These are phyloP conservation scores for Tolypocladium tropicale DNA, from an alignment of 2,329 filamentous ascomycete genomes.

Conservation along the genomic window DNA sequence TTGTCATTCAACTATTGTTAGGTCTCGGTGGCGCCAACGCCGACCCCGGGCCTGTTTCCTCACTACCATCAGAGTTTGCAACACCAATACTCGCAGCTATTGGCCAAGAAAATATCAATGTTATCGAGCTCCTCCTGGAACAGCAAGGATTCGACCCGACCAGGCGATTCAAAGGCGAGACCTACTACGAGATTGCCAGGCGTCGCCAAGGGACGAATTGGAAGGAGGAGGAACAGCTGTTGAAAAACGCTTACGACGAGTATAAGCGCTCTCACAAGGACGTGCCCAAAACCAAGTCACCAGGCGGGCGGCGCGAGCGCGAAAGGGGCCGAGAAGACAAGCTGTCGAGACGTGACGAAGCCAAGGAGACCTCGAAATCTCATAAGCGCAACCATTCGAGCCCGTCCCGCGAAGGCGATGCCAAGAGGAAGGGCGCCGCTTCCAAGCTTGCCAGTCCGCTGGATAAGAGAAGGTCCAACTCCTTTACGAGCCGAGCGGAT, in stretches of 20 bases:
- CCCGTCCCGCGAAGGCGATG: slow-evolving; percentile 34
- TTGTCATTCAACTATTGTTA: slow-evolving; percentile 70
- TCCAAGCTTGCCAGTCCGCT: slow-evolving; percentile 32
- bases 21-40: slow-evolving; percentile 55
- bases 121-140: slow-evolving; percentile 69
- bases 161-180: slow-evolving; percentile 61
- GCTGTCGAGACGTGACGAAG: slow-evolving; percentile 31
- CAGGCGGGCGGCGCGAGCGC: slow-evolving; percentile 28
- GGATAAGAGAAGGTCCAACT: slow-evolving; percentile 37
- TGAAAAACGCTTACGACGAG: slow-evolving; percentile 66
- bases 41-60: slow-evolving; percentile 57
- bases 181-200: slow-evolving; percentile 80
- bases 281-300: slow-evolving; percentile 38
- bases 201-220: slow-evolving; percentile 77
- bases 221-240: slow-evolving; percentile 74
- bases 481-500: slow-evolving; percentile 32
- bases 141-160: slow-evolving; percentile 77
- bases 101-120: slow-evolving; percentile 75
- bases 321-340: slow-evolving; percentile 32
- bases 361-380: slow-evolving; percentile 30
- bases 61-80: slow-evolving; percentile 58
- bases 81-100: slow-evolving; percentile 94
- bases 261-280: slow-evolving; percentile 44
- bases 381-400: slow-evolving; percentile 39
- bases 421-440: slow-evolving; percentile 29